These are phyloP conservation scores for Diaporthe sp. DNA, from an alignment of 2,329 filamentous ascomycete species.

Conservation along the genomic window DNA sequence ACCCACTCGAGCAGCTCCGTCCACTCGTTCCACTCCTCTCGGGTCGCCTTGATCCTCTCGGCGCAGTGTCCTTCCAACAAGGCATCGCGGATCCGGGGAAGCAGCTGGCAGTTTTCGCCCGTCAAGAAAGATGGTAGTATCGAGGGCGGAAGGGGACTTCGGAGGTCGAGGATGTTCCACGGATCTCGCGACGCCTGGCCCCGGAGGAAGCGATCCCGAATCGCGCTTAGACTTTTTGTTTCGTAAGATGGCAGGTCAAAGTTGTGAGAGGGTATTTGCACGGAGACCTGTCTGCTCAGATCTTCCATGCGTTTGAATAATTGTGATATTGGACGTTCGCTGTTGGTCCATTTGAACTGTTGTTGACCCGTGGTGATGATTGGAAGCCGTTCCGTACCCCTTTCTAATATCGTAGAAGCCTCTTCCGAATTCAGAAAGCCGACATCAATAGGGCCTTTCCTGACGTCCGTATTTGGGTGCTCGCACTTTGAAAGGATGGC, in stretches of 20 bases:
- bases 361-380: conserved; percentile 47
- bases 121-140: conserved; percentile 47
- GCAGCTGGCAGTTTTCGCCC: conserved; percentile 49
- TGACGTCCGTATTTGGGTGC: conserved; percentile 39
- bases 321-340: conserved; percentile 46
- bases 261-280: conserved; percentile 48
- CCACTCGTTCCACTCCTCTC: conserved; percentile 52
- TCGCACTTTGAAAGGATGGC: conserved; percentile 40
- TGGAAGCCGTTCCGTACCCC: conserved; percentile 39
- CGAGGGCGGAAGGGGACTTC: conserved; percentile 46
- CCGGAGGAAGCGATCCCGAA: conserved; percentile 45
- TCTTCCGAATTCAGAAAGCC: conserved; percentile 38
- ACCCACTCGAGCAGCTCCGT: conserved; percentile 51
- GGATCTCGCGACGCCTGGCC: conserved; percentile 42
- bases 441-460: conserved; percentile 38
- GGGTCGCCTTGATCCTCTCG: conserved; percentile 47
- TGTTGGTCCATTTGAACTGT: conserved; percentile 46
- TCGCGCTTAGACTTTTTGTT: conserved; percentile 43
- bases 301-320: conserved; percentile 49
- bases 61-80: conserved; percentile 55
- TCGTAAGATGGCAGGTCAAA: conserved; percentile 46
- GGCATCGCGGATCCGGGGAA: conserved; percentile 48
- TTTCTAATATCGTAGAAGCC: conserved; percentile 37
- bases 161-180: conserved; percentile 50
- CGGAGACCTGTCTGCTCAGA: conserved; percentile 46